Evolutionary conservation across 164 flowering plant genomes (phyloP).

Genomic region (Berberis vulgaris): DNA sequence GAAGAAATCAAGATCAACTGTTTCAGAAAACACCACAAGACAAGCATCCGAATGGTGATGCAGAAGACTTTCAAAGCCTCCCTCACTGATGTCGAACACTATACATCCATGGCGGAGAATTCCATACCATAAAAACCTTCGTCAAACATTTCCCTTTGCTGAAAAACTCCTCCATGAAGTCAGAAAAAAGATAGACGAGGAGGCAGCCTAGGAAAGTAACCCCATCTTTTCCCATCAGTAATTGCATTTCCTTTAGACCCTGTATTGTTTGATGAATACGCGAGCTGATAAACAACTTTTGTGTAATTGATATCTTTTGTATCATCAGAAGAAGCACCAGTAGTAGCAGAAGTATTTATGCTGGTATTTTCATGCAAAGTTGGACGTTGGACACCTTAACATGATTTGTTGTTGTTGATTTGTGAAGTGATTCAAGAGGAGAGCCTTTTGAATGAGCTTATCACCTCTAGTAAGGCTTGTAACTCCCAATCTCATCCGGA

Average conservation of each 20-base stretch:
- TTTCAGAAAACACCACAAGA: constrained; percentile 84
- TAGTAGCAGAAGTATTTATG: too few species aligned
- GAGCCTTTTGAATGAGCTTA: constrained; percentile 42
- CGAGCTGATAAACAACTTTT: too few species aligned
- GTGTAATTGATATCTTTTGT: too few species aligned
- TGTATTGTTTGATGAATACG: constrained; percentile 6
- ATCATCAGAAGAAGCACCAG: too few species aligned
- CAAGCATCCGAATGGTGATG: constrained; percentile 73
- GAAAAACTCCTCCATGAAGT: constrained; percentile 72
- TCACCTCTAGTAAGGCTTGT: constrained; percentile 75
- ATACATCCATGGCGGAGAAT: constrained; percentile 87
- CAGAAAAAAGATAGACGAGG: constrained; percentile 49
- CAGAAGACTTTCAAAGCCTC: constrained; percentile 82
- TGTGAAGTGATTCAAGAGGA: constrained; percentile 35
- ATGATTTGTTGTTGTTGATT: constrained; percentile 28
- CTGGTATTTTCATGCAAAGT: too few species aligned
- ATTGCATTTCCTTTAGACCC: constrained; percentile 28
- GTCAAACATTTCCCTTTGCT: constrained; percentile 51
- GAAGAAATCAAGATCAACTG: constrained; percentile 87
- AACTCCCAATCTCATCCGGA: constrained; percentile 64
- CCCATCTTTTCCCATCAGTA: constrained; percentile 91
- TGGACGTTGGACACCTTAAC: too few species aligned
- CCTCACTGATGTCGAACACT: constrained; percentile 55
- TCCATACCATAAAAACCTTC: constrained; percentile 92
- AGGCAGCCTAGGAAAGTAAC: constrained; percentile 71